These are phyloP conservation scores for Delitschia confertaspora DNA, from an alignment of 495 filamentous ascomycete genomes.

Conservation along the genomic window DNA sequence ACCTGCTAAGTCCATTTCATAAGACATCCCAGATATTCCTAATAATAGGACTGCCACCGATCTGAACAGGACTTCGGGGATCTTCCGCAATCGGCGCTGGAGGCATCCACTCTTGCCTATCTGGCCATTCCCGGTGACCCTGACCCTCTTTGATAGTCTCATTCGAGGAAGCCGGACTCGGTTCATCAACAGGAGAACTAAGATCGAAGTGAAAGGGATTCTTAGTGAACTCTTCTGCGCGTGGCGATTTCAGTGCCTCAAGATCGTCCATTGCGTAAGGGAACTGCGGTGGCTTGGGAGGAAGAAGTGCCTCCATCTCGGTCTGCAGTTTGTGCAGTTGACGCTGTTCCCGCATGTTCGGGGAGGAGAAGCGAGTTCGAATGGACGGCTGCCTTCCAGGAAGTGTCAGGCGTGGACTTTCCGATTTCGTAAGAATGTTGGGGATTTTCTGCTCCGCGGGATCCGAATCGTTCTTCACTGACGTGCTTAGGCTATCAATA, in stretches of 20 bases:
- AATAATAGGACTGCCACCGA: constrained; percentile 57
- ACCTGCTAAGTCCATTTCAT: no score
- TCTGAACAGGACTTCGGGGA: constrained; percentile 55
- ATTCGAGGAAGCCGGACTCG: constrained; percentile 19
- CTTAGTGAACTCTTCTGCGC: constrained; percentile 37
- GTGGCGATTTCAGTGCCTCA: constrained; percentile 36
- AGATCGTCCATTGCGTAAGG: constrained; percentile 18
- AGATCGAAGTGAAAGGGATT: constrained; percentile 36
- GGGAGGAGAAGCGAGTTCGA: constrained; percentile 32
- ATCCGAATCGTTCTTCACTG: neutral
- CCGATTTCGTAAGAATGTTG: neutral
- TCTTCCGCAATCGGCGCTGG: constrained; percentile 42
- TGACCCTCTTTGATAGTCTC: constrained; percentile 25
- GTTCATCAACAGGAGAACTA: constrained; percentile 2
- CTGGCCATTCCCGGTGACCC: constrained; percentile 12
- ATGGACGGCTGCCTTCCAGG: constrained; percentile 11
- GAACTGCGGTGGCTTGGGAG: constrained; percentile 16
- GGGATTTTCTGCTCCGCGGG: neutral
- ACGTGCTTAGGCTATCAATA: constrained; percentile 14
- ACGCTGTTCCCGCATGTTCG: constrained; percentile 31
- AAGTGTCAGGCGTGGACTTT: neutral
- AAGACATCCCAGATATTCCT: constrained; percentile 49
- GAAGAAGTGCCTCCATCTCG: constrained; percentile 30
- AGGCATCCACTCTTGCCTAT: constrained; percentile 8
- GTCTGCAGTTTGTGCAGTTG: constrained; percentile 33